phyloP scores from a whole-genome alignment of 2,329 filamentous ascomycete species.

The Neofusicoccum sp. region DNA sequence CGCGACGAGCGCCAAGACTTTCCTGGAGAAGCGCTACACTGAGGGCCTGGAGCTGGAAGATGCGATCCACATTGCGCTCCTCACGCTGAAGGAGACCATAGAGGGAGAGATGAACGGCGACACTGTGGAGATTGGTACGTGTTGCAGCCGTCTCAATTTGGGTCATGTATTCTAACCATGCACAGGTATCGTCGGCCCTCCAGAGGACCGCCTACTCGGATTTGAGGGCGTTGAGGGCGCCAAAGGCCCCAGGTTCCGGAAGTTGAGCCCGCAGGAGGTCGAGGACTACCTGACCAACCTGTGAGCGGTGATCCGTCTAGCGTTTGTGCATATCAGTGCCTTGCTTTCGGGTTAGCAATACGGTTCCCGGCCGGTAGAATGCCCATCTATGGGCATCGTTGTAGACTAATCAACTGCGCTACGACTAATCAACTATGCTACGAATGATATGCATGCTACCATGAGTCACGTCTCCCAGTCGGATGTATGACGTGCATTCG shows the following conservation, averaged over 20 bases:
- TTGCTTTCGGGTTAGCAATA: conserved; percentile 13
- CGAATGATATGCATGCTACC: conserved; percentile 13
- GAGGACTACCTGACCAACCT: conserved; percentile 99
- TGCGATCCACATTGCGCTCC: conserved; percentile 93
- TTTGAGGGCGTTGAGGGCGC: conserved; percentile 86
- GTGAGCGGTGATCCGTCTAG: conserved; percentile 41
- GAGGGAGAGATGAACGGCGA: conserved; percentile 99
- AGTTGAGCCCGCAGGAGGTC: conserved; percentile 95
- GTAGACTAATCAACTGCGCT: conserved; percentile 17
- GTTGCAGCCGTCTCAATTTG: conserved; percentile 20
- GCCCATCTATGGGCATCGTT: conserved; percentile 1
- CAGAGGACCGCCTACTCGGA: conserved; percentile 87
- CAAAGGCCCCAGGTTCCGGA: conserved; percentile 83
- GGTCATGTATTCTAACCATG: conserved; percentile 22
- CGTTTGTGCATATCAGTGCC: conserved; percentile 16
- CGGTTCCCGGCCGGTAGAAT: conserved; percentile 11
- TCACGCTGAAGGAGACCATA: conserved; percentile 98
- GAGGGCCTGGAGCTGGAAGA: conserved; percentile 96
- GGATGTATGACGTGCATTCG: not conserved
- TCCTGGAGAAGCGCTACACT: conserved; percentile 98
- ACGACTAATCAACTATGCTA: conserved; percentile 15
- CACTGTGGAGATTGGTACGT: conserved; percentile 91
- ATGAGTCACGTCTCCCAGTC: not conserved
- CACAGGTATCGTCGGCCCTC: conserved; percentile 87
- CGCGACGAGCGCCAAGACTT: conserved; percentile 96